phyloP scores from a whole-genome alignment of 2,329 filamentous ascomycete species.

The Trichoderma guizhouense region DNA sequence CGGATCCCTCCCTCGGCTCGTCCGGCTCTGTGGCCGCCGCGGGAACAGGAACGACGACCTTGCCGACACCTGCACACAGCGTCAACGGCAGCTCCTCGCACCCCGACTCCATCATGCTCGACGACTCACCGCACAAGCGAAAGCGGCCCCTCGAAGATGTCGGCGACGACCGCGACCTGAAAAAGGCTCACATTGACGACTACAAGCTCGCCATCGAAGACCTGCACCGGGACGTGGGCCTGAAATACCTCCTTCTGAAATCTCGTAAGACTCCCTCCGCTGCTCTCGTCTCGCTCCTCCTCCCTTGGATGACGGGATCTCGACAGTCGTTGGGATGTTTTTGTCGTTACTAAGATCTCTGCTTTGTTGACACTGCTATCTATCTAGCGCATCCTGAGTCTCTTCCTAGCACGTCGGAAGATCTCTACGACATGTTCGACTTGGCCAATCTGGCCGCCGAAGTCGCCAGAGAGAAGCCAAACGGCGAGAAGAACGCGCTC shows the following conservation, averaged over 20 bases:
- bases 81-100: slow-evolving; percentile 54
- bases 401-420: slow-evolving; percentile 49
- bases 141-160: slow-evolving; percentile 57
- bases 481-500: slow-evolving; percentile 64
- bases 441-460: slow-evolving; percentile 56
- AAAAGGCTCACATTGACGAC: slow-evolving; percentile 62
- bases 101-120: slow-evolving; percentile 45
- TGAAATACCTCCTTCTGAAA: slow-evolving; percentile 65
- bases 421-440: slow-evolving; percentile 58
- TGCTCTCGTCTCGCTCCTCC: slow-evolving; percentile 31
- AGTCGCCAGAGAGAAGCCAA: slow-evolving; percentile 61
- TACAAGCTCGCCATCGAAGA: slow-evolving; percentile 60
- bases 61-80: slow-evolving; percentile 62
- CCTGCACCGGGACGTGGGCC: slow-evolving; percentile 63
- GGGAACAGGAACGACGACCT: slow-evolving; percentile 45
- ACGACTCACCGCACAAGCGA: slow-evolving; percentile 57
- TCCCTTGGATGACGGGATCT: slow-evolving; percentile 24
- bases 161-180: slow-evolving; percentile 54
- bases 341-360: slow-evolving; percentile 25
- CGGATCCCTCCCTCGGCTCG: slow-evolving; percentile 49
- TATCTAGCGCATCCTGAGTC: slow-evolving; percentile 48
- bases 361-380: slow-evolving; percentile 44
- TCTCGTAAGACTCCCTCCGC: slow-evolving; percentile 60
- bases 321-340: slow-evolving; percentile 27
- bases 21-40: slow-evolving; percentile 46